phyloP scores from a whole-genome alignment of 768 basidiomycete species.

The Rhizopogon roseolus region DNA sequence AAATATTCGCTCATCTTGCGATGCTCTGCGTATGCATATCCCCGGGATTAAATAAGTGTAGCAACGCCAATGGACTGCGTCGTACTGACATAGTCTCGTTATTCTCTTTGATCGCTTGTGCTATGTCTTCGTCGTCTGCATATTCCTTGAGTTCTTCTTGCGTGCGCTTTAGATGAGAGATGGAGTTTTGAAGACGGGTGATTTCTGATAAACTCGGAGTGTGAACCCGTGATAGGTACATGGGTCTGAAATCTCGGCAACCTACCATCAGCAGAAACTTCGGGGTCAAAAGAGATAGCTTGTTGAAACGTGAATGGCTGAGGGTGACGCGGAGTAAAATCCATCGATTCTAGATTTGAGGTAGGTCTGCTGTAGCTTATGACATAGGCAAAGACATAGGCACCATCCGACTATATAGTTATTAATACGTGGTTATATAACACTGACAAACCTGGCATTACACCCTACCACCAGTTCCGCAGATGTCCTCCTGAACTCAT shows the following conservation, averaged over 20 bases:
- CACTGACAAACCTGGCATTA: too few species aligned
- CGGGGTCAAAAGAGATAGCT: constrained; percentile 59
- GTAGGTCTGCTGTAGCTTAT: not conserved
- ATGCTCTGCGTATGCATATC: constrained; percentile 45
- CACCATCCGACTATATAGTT: too few species aligned
- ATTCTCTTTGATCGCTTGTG: constrained; percentile 66
- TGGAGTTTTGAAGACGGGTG: constrained; percentile 66
- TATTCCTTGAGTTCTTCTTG: constrained; percentile 52
- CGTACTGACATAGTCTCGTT: constrained; percentile 52
- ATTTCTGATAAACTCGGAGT: constrained; percentile 49
- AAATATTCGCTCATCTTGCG: constrained; percentile 71
- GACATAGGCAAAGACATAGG: not conserved
- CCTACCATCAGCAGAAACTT: constrained; percentile 68
- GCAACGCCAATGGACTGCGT: not conserved
- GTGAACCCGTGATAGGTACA: not conserved
- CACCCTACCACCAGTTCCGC: too few species aligned
- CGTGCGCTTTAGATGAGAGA: constrained; percentile 56
- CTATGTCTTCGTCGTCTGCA: constrained; percentile 51
- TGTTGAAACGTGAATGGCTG: constrained; percentile 75
- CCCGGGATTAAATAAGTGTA: not conserved
- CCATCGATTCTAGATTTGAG: constrained; percentile 35
- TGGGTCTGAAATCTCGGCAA: not conserved
- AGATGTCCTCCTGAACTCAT: constrained; percentile 21
- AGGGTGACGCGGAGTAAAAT: constrained; percentile 58
- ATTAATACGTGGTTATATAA: too few species aligned